These are phyloP conservation scores for Saccharum hybrid DNA, from an alignment of 202 grass and related monocot genomes.

Conservation along the genomic window DNA sequence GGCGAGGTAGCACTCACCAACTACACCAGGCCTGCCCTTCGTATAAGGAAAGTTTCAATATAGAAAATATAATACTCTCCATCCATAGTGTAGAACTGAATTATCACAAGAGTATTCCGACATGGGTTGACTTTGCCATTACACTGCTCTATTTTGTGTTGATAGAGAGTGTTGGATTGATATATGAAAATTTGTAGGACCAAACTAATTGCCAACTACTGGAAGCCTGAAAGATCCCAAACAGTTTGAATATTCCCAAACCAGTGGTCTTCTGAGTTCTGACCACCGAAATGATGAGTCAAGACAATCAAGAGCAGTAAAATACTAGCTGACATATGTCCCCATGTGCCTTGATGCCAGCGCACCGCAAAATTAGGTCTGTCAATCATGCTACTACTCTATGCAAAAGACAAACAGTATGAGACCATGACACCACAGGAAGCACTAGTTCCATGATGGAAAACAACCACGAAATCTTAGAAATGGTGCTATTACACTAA, in stretches of 20 bases:
- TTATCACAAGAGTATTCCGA: slow-evolving; percentile 26
- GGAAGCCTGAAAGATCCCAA: slow-evolving; percentile 39
- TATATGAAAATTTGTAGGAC: slow-evolving; percentile 28
- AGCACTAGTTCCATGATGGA: slow-evolving; percentile 12
- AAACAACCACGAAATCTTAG: slow-evolving; percentile 20
- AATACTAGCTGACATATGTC: slow-evolving; percentile 56
- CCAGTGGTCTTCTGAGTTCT: slow-evolving; percentile 43
- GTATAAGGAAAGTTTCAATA: background rate
- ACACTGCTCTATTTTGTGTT: slow-evolving; percentile 9
- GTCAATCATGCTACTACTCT: slow-evolving; percentile 46
- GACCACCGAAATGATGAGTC: slow-evolving; percentile 42
- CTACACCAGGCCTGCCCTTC: too few relatives aligned
- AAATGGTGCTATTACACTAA: slow-evolving; percentile 26
- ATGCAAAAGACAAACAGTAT: slow-evolving; percentile 47
- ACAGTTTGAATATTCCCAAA: slow-evolving; percentile 51
- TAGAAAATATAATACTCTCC: slow-evolving; percentile 9
- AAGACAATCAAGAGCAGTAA: slow-evolving; percentile 44
- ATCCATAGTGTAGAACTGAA: slow-evolving; percentile 22
- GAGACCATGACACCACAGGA: slow-evolving; percentile 4
- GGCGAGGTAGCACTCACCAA: too few relatives aligned
- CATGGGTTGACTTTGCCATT: slow-evolving; percentile 10
- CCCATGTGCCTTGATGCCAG: slow-evolving; percentile 55
- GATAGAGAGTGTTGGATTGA: slow-evolving; percentile 27
- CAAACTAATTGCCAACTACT: slow-evolving; percentile 31
- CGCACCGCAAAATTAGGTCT: slow-evolving; percentile 44